These are phyloP conservation scores for Eutypa lata DNA, from an alignment of 2,329 filamentous ascomycete species.

Conservation along the genomic window DNA sequence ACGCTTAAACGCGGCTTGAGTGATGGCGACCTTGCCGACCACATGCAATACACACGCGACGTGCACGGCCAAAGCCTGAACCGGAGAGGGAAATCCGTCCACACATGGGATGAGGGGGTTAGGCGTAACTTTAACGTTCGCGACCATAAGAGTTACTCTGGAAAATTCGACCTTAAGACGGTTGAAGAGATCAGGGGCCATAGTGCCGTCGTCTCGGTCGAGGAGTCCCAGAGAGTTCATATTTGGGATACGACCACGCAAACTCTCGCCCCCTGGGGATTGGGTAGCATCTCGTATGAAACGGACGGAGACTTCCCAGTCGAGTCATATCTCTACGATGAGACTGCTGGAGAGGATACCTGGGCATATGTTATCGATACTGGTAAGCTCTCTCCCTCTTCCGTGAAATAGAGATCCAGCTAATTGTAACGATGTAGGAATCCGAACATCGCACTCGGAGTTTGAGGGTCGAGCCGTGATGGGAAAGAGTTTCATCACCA, in stretches of 20 bases:
- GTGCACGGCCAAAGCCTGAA: not conserved
- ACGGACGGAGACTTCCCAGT: not conserved
- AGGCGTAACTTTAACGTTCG: not conserved
- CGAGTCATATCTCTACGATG: not conserved
- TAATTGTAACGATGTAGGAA: not conserved
- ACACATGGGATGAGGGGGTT: not conserved
- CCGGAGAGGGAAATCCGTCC: not conserved
- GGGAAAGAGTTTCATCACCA: not conserved
- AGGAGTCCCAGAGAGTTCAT: not conserved
- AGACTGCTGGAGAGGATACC: not conserved
- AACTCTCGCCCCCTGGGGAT: not conserved
- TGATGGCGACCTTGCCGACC: not conserved
- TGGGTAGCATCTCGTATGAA: not conserved
- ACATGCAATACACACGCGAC: slow-evolving; percentile 1
- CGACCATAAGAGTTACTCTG: slow-evolving; percentile 2
- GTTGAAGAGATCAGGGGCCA: not conserved
- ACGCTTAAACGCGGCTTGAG: not conserved
- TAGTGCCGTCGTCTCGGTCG: not conserved
- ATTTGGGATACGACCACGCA: not conserved
- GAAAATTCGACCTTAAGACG: not conserved
- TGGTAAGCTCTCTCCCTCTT: not conserved
- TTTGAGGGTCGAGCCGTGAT: slow-evolving; percentile 1
- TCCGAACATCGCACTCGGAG: not conserved
- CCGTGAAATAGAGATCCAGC: not conserved
- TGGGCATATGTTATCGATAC: not conserved